Conservation (phyloP, 768 basidiomycete genomes). For the Hericium rajendrae region DNA sequence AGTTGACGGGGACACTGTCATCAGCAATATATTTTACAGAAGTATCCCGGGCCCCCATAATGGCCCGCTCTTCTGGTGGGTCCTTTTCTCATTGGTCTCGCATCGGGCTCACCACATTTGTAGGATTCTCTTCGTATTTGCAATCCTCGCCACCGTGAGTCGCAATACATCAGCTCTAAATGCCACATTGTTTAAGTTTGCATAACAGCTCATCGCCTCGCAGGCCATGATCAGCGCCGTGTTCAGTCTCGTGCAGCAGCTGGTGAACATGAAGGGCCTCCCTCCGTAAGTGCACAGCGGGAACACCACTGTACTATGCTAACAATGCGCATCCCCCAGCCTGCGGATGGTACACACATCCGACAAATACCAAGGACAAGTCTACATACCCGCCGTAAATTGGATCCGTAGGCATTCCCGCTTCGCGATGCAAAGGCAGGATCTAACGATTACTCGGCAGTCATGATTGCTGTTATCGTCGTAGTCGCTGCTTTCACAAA, state of each 20-base stretch:
- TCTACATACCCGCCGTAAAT: slow-evolving; percentile 58
- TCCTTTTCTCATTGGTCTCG: neutral
- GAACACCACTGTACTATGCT: neutral
- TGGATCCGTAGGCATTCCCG: slow-evolving; percentile 30
- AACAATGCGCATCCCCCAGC: slow-evolving; percentile 10
- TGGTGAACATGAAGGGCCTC: slow-evolving; percentile 51
- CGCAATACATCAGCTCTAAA: neutral
- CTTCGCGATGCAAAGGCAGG: neutral
- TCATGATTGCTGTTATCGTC: slow-evolving; percentile 44
- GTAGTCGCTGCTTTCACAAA: slow-evolving; percentile 50
- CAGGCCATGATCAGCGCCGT: slow-evolving; percentile 65
- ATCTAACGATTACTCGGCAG: slow-evolving; percentile 1
- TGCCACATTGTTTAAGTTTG: neutral
- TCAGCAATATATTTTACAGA: slow-evolving; percentile 51
- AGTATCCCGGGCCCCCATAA: slow-evolving; percentile 49
- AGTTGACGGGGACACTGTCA: slow-evolving; percentile 34
- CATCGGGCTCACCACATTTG: neutral
- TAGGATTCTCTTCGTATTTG: slow-evolving; percentile 56
- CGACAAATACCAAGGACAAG: slow-evolving; percentile 48
- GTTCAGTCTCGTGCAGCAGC: slow-evolving; percentile 53
- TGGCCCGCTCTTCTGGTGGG: slow-evolving; percentile 52
- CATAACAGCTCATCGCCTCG: slow-evolving; percentile 43
- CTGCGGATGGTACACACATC: slow-evolving; percentile 53
- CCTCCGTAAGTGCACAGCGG: slow-evolving; percentile 28
- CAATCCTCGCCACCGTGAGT: slow-evolving; percentile 52